phyloP scores from a whole-genome alignment of 129 eudicot genomes.

The Artemisia tridentata region DNA sequence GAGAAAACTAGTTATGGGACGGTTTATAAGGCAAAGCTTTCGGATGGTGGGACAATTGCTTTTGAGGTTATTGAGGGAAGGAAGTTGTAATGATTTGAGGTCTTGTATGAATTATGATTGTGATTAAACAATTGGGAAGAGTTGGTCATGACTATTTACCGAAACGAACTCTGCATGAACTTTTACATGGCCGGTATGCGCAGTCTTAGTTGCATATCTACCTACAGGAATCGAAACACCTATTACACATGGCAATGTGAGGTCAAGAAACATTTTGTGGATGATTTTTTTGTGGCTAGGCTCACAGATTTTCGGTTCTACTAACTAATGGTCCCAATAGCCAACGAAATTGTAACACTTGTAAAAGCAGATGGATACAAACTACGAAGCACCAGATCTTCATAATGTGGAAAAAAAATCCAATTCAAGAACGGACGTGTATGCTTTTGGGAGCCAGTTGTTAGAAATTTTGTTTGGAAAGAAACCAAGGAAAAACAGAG shows the following conservation, averaged over 20 bases:
- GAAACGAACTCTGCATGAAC: slow-evolving; percentile 52
- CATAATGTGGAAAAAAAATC: slow-evolving; percentile 61
- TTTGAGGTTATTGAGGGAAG: slow-evolving; percentile 75
- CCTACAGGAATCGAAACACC: slow-evolving; percentile 65
- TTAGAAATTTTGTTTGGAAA: slow-evolving; percentile 68
- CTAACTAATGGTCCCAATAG: slow-evolving; percentile 67
- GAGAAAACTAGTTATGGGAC: slow-evolving; percentile 87
- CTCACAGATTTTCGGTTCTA: slow-evolving; percentile 71
- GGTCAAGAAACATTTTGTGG: slow-evolving; percentile 71
- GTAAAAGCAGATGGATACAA: slow-evolving; percentile 75
- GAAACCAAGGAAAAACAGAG: slow-evolving; percentile 50
- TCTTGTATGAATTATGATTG: slow-evolving; percentile 45
- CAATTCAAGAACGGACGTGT: slow-evolving; percentile 69
- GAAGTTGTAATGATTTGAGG: slow-evolving; percentile 59
- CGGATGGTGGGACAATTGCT: slow-evolving; percentile 77
- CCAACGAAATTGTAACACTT: slow-evolving; percentile 62
- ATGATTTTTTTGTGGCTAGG: slow-evolving; percentile 71
- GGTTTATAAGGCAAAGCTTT: slow-evolving; percentile 63
- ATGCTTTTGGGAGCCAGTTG: slow-evolving; percentile 67
- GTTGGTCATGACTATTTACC: slow-evolving; percentile 70
- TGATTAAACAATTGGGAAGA: slow-evolving; percentile 63
- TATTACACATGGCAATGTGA: slow-evolving; percentile 71
- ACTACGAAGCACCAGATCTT: slow-evolving; percentile 56
- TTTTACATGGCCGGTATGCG: slow-evolving; percentile 55
- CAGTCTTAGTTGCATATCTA: slow-evolving; percentile 53